These are phyloP conservation scores for Trifolium repens DNA, from an alignment of 306 rosid genomes.

Conservation along the genomic window DNA sequence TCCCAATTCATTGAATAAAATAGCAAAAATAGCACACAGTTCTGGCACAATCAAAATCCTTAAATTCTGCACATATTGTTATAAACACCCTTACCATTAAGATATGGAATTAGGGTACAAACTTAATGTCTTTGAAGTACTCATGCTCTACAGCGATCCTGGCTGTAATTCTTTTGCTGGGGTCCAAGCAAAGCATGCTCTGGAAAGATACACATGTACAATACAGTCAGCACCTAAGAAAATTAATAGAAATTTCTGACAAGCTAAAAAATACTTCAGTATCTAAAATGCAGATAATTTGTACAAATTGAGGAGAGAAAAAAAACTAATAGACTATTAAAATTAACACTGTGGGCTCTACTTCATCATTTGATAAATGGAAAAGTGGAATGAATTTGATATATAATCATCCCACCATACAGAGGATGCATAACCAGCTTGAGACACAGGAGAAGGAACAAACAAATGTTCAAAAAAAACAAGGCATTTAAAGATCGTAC, in stretches of 20 bases:
- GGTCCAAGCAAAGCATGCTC: slow-evolving; percentile 99
- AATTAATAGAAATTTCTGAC: background rate
- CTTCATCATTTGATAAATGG: slow-evolving; percentile 5
- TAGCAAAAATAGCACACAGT: slow-evolving; percentile 59
- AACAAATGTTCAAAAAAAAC: background rate
- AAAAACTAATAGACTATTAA: background rate
- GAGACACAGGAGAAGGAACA: background rate
- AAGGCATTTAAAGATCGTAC: background rate
- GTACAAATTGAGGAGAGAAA: background rate
- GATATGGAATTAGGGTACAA: slow-evolving; percentile 70
- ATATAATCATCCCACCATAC: slow-evolving; percentile 21
- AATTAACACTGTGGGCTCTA: background rate
- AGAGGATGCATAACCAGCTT: slow-evolving; percentile 16
- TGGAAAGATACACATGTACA: slow-evolving; percentile 43
- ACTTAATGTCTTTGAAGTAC: slow-evolving; percentile 88
- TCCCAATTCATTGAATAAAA: slow-evolving; percentile 34
- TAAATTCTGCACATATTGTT: slow-evolving; percentile 64
- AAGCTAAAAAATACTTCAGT: no score
- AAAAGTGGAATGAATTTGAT: slow-evolving; percentile 12
- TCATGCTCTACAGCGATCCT: slow-evolving; percentile 96
- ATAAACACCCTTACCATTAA: slow-evolving; percentile 62
- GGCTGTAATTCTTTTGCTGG: slow-evolving; percentile 90
- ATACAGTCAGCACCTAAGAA: slow-evolving; percentile 16
- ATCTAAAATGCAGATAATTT: background rate
- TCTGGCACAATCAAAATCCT: slow-evolving; percentile 65